Conservation (phyloP, 768 basidiomycete species). For the Suillus subalutaceus region DNA sequence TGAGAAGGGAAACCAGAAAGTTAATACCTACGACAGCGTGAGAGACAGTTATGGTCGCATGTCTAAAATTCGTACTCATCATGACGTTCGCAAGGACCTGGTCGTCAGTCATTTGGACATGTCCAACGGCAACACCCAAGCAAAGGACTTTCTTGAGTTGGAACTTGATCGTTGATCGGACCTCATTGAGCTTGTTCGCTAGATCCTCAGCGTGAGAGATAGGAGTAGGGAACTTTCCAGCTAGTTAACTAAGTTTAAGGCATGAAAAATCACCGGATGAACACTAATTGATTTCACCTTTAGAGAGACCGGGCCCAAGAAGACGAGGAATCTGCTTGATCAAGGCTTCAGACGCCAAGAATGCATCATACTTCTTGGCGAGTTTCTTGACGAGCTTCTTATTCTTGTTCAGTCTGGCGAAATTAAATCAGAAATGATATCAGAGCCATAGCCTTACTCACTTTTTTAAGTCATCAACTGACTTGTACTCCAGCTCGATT, state of each 20-base stretch:
- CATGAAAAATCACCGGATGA: background rate
- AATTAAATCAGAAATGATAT: slow-evolving; percentile 6
- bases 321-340: slow-evolving; percentile 99
- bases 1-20: slow-evolving; percentile 98
- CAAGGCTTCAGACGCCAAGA: slow-evolving; percentile 94
- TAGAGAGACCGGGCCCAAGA: slow-evolving; percentile 98
- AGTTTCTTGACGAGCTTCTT: slow-evolving; percentile 99
- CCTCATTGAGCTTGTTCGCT: slow-evolving; percentile 86
- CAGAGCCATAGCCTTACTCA: slow-evolving; percentile 37
- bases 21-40: slow-evolving; percentile 77
- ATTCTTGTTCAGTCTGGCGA: slow-evolving; percentile 95
- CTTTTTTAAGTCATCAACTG: slow-evolving; percentile 99
- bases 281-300: slow-evolving; percentile 57
- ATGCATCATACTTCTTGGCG: slow-evolving; percentile 99
- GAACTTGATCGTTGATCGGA: slow-evolving; percentile 99
- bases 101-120: slow-evolving; percentile 97
- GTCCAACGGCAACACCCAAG: slow-evolving; percentile 97
- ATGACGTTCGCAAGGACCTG: slow-evolving; percentile 97
- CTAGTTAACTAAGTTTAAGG: slow-evolving; percentile 31
- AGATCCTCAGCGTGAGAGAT: slow-evolving; percentile 93
- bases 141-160: slow-evolving; percentile 99
- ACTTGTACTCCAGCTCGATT: slow-evolving; percentile 98
- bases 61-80: slow-evolving; percentile 66
- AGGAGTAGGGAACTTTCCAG: slow-evolving; percentile 99
- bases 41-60: background rate